Percentiles rank a stretch among this genome's conserved stretches.
phyloP scores from a whole-genome alignment of 169 alveolate species.

The Plasmodium gallinaceum region DNA sequence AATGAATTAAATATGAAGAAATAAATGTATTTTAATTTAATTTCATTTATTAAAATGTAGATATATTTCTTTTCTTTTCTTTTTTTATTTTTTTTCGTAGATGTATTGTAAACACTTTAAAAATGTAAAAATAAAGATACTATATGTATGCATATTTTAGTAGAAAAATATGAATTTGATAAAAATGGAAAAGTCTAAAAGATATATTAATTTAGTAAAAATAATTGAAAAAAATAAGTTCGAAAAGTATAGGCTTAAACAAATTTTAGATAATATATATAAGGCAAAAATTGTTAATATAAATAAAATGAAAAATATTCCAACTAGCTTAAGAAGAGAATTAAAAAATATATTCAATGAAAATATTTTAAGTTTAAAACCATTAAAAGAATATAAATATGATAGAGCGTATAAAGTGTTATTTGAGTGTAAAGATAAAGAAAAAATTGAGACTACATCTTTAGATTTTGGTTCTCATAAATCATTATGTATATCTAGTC shows the following conservation, averaged over 20 bases:
- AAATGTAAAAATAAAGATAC: too few relatives aligned
- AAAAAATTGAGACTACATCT: conserved; percentile 88
- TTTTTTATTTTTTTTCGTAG: too few relatives aligned
- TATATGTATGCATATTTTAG: too few relatives aligned
- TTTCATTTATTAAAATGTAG: too few relatives aligned
- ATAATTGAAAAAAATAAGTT: conserved; percentile 43
- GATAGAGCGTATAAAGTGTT: conserved; percentile 88
- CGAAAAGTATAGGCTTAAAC: conserved; percentile 81
- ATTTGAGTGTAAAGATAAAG: conserved; percentile 86
- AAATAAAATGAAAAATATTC: conserved; percentile 83
- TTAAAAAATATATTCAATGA: conserved; percentile 77
- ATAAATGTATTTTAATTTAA: too few relatives aligned
- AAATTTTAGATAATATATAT: conserved; percentile 81
- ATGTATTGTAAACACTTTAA: too few relatives aligned
- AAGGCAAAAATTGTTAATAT: conserved; percentile 76
- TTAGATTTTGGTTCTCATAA: conserved; percentile 88
- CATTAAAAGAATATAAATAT: conserved; percentile 78
- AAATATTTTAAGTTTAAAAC: conserved; percentile 79
- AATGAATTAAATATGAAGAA: too few relatives aligned
- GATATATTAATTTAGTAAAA: conserved; percentile 30
- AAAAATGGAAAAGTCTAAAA: conserved; percentile 61
- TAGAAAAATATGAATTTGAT: neutral
- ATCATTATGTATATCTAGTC: conserved; percentile 90
- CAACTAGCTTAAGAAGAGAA: conserved; percentile 80
- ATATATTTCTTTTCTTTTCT: too few relatives aligned